Conservation (phyloP, 2,329 filamentous ascomycete species). For the Xylaria sp. region DNA sequence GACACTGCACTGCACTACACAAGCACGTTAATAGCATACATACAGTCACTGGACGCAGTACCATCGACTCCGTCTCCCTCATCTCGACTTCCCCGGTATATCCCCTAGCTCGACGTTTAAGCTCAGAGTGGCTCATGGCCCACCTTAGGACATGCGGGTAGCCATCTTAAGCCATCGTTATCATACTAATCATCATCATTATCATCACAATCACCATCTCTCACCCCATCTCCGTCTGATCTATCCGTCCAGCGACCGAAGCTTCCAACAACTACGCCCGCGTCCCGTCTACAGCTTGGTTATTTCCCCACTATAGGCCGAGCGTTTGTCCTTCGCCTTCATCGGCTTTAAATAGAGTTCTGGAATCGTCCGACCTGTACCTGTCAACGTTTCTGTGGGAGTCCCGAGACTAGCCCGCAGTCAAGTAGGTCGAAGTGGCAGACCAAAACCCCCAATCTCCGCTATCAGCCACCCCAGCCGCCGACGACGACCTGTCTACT, state of each 20-base stretch:
- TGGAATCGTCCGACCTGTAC: constrained; percentile 21
- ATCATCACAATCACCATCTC: constrained; percentile 1
- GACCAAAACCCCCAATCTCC: constrained; percentile 68
- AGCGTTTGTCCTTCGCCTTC: constrained; percentile 11
- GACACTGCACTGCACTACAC: too few relatives aligned
- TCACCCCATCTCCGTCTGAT: constrained; percentile 11
- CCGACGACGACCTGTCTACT: constrained; percentile 73
- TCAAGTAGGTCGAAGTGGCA: constrained; percentile 73
- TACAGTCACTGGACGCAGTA: neutral
- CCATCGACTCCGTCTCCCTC: neutral
- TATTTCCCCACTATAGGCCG: constrained; percentile 26
- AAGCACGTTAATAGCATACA: too few relatives aligned
- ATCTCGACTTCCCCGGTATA: constrained; percentile 27
- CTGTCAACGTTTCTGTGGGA: constrained; percentile 52
- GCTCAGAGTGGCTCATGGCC: constrained; percentile 33
- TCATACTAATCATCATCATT: constrained; percentile 23
- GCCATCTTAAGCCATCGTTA: constrained; percentile 40
- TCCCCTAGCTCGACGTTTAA: constrained; percentile 35
- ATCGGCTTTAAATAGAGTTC: constrained; percentile 8
- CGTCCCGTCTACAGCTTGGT: constrained; percentile 28
- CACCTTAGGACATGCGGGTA: constrained; percentile 45
- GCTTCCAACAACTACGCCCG: constrained; percentile 33
- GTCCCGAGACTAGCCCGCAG: constrained; percentile 55
- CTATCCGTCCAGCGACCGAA: constrained; percentile 39
- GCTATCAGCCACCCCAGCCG: constrained; percentile 67